These are phyloP conservation scores for Austroboletus rostrupii DNA, from an alignment of 1,284 basidiomycete species.

Conservation along the genomic window DNA sequence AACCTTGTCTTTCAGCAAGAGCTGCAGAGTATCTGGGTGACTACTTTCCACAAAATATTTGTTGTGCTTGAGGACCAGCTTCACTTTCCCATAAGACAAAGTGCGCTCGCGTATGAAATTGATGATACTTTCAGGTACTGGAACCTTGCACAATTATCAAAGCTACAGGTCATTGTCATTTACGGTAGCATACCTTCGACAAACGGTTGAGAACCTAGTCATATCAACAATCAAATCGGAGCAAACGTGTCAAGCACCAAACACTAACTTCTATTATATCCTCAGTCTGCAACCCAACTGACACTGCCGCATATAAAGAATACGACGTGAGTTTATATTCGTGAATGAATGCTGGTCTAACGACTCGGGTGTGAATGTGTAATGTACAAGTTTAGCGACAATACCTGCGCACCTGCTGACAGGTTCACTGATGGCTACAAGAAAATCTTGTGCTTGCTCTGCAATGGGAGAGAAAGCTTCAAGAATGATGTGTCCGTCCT, in stretches of 20 bases:
- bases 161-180: not conserved
- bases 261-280: slow-evolving; percentile 93
- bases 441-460: slow-evolving; percentile 96
- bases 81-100: slow-evolving; percentile 93
- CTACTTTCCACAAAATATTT: slow-evolving; percentile 93
- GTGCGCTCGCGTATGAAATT: slow-evolving; percentile 88
- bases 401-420: slow-evolving; percentile 82
- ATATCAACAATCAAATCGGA: slow-evolving; percentile 9
- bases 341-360: slow-evolving; percentile 95
- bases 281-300: slow-evolving; percentile 95
- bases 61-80: slow-evolving; percentile 95
- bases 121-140: slow-evolving; percentile 81
- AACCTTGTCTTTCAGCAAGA: slow-evolving; percentile 78
- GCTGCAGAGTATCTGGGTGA: slow-evolving; percentile 87
- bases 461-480: slow-evolving; percentile 97
- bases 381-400: slow-evolving; percentile 24
- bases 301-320: slow-evolving; percentile 97
- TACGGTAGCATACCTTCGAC: slow-evolving; percentile 61
- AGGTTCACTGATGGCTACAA: slow-evolving; percentile 97
- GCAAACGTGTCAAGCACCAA: slow-evolving; percentile 18
- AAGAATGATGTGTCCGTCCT: slow-evolving; percentile 90
- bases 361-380: slow-evolving; percentile 24
- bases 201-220: slow-evolving; percentile 76
- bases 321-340: slow-evolving; percentile 99
- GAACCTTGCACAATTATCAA: slow-evolving; percentile 53